A percentile compares a stretch with the other conserved stretches of the same genome.
Evolutionary conservation across 257 asterid genomes (phyloP).

Genomic region (Oldenlandia corymbosa): DNA sequence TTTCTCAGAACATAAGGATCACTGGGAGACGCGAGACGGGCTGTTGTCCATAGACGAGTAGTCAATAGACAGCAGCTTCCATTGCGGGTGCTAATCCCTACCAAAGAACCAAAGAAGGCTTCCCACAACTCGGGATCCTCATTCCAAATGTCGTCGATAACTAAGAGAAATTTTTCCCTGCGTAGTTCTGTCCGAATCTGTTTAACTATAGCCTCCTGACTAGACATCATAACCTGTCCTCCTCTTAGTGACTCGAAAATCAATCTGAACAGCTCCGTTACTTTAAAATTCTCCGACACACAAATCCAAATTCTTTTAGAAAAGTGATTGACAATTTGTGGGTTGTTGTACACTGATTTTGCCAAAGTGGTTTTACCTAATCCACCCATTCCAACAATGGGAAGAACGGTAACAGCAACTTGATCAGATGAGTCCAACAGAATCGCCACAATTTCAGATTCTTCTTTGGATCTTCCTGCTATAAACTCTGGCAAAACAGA

Average conservation of each 20-base stretch:
- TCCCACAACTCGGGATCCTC: background rate
- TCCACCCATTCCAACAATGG: too few relatives aligned
- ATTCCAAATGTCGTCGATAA: conserved; percentile 19
- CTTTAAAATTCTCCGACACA: conserved; percentile 19
- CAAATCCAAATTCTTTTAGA: too few relatives aligned
- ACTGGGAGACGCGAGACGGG: background rate
- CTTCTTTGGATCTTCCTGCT: too few relatives aligned
- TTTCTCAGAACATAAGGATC: background rate
- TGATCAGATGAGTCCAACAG: too few relatives aligned
- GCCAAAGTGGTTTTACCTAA: too few relatives aligned
- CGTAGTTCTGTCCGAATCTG: background rate
- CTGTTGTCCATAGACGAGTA: background rate
- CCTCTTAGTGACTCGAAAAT: too few relatives aligned
- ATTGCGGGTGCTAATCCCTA: background rate
- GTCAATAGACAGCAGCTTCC: conserved; percentile 3
- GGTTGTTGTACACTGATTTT: too few relatives aligned
- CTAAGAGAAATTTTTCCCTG: conserved; percentile 7
- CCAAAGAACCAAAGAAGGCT: conserved; percentile 2
- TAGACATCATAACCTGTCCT: background rate
- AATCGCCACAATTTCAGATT: too few relatives aligned
- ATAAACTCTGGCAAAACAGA: too few relatives aligned
- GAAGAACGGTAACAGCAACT: too few relatives aligned
- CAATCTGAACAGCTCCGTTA: conserved; percentile 1
- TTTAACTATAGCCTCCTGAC: conserved; percentile 2
- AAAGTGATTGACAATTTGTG: too few relatives aligned